Evolutionary conservation across 169 alveolate species (phyloP).

Genomic region (Toxoplasma gondii): DNA sequence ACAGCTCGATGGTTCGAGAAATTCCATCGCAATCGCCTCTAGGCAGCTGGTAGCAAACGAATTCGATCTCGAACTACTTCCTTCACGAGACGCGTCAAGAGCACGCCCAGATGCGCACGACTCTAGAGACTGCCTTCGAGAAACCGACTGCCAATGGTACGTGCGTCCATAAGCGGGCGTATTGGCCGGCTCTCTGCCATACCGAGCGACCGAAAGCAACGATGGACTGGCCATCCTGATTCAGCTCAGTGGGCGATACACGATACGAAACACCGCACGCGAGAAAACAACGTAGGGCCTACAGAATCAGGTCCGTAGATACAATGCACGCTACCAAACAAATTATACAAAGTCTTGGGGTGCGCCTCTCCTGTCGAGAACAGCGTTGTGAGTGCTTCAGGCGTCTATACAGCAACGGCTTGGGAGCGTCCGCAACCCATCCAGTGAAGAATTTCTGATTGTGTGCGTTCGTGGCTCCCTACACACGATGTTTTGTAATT

Average conservation of each 20-base stretch:
- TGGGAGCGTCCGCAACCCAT: too few species aligned
- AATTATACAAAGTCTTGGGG: too few species aligned
- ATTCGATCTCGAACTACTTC: neutral
- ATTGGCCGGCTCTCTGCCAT: neutral
- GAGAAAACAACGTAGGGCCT: too few species aligned
- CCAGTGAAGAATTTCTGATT: too few species aligned
- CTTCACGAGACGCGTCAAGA: neutral
- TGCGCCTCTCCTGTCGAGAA: too few species aligned
- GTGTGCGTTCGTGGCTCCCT: too few species aligned
- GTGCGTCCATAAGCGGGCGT: neutral
- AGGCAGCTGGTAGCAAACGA: neutral
- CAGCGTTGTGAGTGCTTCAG: too few species aligned
- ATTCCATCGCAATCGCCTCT: neutral
- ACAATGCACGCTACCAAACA: too few species aligned
- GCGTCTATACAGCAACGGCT: too few species aligned
- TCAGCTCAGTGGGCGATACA: neutral
- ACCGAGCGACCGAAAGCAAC: neutral
- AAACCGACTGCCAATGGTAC: neutral
- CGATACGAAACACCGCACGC: neutral
- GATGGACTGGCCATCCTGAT: slow-evolving; percentile 3
- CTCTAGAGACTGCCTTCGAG: neutral
- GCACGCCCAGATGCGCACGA: slow-evolving; percentile 5
- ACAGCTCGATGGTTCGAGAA: neutral
- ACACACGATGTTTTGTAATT: too few species aligned
- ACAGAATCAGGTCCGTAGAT: too few species aligned